Evolutionary conservation across 2,329 filamentous ascomycete species (phyloP), one percentile per base, ranked within the genome.

Genomic region (Fusarium sp.): DNA sequence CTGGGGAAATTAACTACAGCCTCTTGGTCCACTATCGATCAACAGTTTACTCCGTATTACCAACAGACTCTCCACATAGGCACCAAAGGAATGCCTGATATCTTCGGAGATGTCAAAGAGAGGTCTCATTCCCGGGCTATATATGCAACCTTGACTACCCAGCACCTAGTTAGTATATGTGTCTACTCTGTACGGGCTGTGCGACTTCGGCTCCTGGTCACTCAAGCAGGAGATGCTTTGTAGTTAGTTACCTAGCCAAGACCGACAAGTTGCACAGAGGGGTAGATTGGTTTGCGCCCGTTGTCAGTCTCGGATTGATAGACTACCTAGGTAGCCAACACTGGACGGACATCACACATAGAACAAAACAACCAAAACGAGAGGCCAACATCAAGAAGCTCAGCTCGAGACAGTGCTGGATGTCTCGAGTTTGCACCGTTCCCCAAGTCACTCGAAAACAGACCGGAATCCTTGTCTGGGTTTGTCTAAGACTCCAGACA

Each of bases 401-500:
- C 56, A 48, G 51, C 55, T 51, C 56, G 50, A 68, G 61, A 64
- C 77, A 74, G 75, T 78, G 51, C 60, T 58, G 42, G n/a, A 32
- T 50, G 38, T 34, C 14, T 54, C 20, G 26, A 64, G 55, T 51
- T 79, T 76, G 72, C 79, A 81, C 78, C 78, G 80, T 81, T 48
- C 36, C 28, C 38, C 62, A 78, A 67, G 78, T 80, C 74, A 75
- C 75, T 80, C 80, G 79, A 80, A 79, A 79, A 81, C 77, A 72
- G 77, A 80, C 78, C 81, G 80, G 78, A 81, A 80, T 64, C 76
- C 73, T 72, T 75, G 76, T 68, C 73, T 72, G 55, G 57, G 65
- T 65, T 63, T 62, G 70, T 73, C 62, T 48, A 66, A 62, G 42
- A 73, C 73, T 75, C 72, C 69, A 75, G 75, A 73, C 70, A 62